Evolutionary conservation across 192 early-diverging fungal genomes (phyloP).

Genomic region (Phycomyces nitens): DNA sequence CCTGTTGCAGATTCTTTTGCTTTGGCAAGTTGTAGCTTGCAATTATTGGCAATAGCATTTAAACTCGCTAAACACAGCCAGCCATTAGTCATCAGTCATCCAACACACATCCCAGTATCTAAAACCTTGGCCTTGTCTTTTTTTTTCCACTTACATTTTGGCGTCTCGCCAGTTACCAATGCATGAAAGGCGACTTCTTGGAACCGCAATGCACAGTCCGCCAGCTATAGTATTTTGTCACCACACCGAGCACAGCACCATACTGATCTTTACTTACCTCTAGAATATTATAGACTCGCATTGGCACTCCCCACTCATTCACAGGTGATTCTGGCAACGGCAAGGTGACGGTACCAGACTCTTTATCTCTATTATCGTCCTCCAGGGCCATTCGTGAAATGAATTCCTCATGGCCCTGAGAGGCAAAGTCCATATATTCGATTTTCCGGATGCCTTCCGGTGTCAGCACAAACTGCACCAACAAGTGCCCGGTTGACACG

Average conservation of each 20-base stretch:
- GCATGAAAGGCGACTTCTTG: slow-evolving; percentile 18
- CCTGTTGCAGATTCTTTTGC: neutral
- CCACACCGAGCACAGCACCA: neutral
- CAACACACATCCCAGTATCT: neutral
- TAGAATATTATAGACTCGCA: slow-evolving; percentile 17
- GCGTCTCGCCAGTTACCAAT: slow-evolving; percentile 6
- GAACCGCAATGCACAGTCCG: slow-evolving; percentile 10
- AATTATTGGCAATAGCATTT: slow-evolving; percentile 8
- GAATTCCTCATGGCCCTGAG: slow-evolving; percentile 17
- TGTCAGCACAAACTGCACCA: slow-evolving; percentile 14
- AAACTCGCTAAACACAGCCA: slow-evolving; percentile 11
- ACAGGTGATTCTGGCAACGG: slow-evolving; percentile 9
- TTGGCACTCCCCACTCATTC: slow-evolving; percentile 19
- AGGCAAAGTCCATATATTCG: slow-evolving; percentile 18
- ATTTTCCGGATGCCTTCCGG: slow-evolving; percentile 19
- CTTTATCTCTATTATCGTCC: slow-evolving; percentile 6
- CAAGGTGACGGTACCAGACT: neutral
- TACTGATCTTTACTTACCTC: slow-evolving; percentile 11
- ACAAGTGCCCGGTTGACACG: slow-evolving; percentile 18
- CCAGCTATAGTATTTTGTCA: slow-evolving; percentile 2
- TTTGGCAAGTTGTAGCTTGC: neutral
- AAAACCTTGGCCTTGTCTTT: neutral
- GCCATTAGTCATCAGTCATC: neutral
- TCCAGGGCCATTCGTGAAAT: neutral
- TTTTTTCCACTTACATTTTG: slow-evolving; percentile 8